Conservation (phyloP, 371 early-diverging fungal species). For the Mucor sp. region DNA sequence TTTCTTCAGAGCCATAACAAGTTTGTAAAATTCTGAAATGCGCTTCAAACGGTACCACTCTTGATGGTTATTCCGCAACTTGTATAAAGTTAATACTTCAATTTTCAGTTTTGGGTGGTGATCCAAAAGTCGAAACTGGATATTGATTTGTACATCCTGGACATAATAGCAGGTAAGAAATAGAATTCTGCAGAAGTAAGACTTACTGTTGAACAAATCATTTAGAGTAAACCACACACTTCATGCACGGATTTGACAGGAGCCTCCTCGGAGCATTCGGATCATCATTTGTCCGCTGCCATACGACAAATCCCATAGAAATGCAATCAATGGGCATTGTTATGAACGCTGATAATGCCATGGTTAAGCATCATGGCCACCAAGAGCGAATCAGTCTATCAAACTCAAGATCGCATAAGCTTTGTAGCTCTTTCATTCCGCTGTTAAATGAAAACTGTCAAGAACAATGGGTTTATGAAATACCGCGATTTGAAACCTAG, state of each 20-base stretch:
- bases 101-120: too few species aligned
- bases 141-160: too few species aligned
- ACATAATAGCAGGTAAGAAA: too few species aligned
- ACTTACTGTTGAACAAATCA: too few species aligned
- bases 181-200: too few species aligned
- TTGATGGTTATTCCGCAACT: too few species aligned
- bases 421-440: neutral
- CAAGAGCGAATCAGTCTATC: neutral
- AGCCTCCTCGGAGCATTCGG: neutral
- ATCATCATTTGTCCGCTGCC: neutral
- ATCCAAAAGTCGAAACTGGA: too few species aligned
- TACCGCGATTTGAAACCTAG: neutral
- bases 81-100: too few species aligned
- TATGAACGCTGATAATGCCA: neutral
- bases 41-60: too few species aligned
- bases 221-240: too few species aligned
- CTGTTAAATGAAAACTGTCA: neutral
- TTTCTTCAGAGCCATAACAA: too few species aligned
- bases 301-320: neutral
- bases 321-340: neutral
- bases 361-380: neutral
- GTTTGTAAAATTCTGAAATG: too few species aligned
- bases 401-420: neutral
- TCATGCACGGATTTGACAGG: neutral
- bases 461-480: neutral